Percentiles rank a stretch among this genome's conserved stretches.
phyloP scores from a whole-genome alignment of 225 moss, liverwort and hornwort genomes.

The Lunularia cruciata region DNA sequence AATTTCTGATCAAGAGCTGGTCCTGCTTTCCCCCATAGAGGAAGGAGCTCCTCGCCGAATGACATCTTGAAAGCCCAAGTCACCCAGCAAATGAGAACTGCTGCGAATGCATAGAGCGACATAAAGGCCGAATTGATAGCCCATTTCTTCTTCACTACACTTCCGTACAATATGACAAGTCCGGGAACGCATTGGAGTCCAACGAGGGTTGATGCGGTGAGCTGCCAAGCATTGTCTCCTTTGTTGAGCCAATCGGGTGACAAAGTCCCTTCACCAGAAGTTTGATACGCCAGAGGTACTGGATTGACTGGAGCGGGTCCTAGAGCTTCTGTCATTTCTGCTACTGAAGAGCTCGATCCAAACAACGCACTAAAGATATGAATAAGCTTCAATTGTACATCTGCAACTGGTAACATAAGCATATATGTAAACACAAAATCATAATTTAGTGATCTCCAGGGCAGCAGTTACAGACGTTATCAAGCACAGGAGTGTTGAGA shows the following conservation, averaged over 20 bases:
- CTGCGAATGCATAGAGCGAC: conserved; percentile 45
- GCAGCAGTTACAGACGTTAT: no score
- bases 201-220: conserved; percentile 41
- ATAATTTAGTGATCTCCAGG: not conserved
- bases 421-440: not conserved
- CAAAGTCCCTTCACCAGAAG: not conserved
- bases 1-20: conserved; percentile 34
- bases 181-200: conserved; percentile 48
- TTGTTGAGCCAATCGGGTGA: conserved; percentile 42
- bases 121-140: conserved; percentile 51
- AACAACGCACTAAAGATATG: not conserved
- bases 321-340: conserved; percentile 19
- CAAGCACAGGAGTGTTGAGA: no score
- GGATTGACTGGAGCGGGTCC: not conserved
- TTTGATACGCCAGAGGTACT: conserved; percentile 9
- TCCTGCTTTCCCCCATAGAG: conserved; percentile 45
- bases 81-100: conserved; percentile 43
- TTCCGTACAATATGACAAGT: conserved; percentile 46
- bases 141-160: conserved; percentile 55
- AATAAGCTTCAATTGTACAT: not conserved
- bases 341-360: not conserved
- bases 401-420: not conserved
- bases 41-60: conserved; percentile 40
- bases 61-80: conserved; percentile 49
- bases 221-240: conserved; percentile 52